Evolutionary conservation across 805 yeast species (phyloP), one percentile per base, ranked within the genome.

Genomic region (Sugiyamaella mastotermitis): DNA sequence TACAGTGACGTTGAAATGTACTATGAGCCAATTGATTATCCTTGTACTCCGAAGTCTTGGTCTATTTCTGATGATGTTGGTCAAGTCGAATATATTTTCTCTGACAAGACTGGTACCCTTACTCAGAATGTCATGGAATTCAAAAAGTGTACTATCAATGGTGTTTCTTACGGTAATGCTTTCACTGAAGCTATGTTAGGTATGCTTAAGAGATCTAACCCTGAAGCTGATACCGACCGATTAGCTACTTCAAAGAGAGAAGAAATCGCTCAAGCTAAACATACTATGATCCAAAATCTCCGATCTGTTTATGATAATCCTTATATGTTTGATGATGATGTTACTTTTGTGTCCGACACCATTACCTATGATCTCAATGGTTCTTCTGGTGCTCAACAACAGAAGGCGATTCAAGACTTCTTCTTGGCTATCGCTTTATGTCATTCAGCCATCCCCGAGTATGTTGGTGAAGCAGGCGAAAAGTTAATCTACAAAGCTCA

Each of bases 61-160:
- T 78, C 78, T 45, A 79, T 83, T 31, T 79, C 87, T 4, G 94
- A 83, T 60, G 94, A 83, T 57, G 67, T 83, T 46, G 94, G 94
- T 14, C 94, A 83, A 56, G 78, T 83, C 43, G 92, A 83, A 57
- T 83, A 80, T 55, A 72, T 83, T 29, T 83, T 83, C 58, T 78
- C 86, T 56, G 94, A 83, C 63, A 83, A 83, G 58, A 83, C 94
- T 0, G 94, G 94, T 25, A 83, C 94, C 0, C 65, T 83, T 51
- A 83, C 94, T 5, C 90, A 83, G 58, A 83, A 83, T 52, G 76
- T 80, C 18, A 83, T 83, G 94, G 86, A 81, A 54, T 83, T 82
- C 62, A 76, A 77, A 43, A 83, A 83, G 54, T 80, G 87, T 56
- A 72, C 86, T 3, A 70, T 83, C 42, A 74, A 72, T 38, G 83